Evolutionary conservation across 148 eudicot species (phyloP).

Genomic region (Persicaria maculosa): DNA sequence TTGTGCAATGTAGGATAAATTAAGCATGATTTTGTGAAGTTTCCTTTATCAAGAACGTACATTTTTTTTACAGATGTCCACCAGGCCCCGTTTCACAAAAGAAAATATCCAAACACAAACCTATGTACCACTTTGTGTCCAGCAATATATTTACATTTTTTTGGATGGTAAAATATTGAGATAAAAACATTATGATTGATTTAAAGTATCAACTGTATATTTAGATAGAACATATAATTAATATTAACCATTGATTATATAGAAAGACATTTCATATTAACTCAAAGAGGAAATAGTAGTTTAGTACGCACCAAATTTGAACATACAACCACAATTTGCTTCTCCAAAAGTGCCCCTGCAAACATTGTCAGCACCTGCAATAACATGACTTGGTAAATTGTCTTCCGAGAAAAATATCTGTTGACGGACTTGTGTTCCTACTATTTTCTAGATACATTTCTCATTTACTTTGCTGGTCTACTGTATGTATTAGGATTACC

Average conservation of each 20-base stretch:
- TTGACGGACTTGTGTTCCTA: too few species aligned
- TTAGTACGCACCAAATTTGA: slow-evolving; percentile 69
- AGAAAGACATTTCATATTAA: not conserved
- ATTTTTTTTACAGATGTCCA: too few species aligned
- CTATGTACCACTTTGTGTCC: slow-evolving; percentile 1
- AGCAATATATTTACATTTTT: not conserved
- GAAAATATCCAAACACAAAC: not conserved
- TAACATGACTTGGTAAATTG: not conserved
- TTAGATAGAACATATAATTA: not conserved
- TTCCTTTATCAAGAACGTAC: too few species aligned
- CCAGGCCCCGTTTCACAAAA: not conserved
- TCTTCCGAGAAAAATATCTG: too few species aligned
- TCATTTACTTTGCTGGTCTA: too few species aligned
- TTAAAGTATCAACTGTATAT: not conserved
- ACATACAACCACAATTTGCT: slow-evolving; percentile 78
- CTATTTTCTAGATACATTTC: too few species aligned
- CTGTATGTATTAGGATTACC: too few species aligned
- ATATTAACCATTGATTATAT: too few species aligned
- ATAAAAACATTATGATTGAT: too few species aligned
- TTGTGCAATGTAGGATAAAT: too few species aligned
- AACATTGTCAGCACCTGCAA: slow-evolving; percentile 81
- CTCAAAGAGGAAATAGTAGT: not conserved
- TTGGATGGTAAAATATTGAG: too few species aligned
- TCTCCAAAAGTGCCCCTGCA: slow-evolving; percentile 86
- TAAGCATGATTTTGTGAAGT: too few species aligned